Base-by-base conservation (phyloP, 352 stramenopile species). In the Pythium guiyangense region DNA sequence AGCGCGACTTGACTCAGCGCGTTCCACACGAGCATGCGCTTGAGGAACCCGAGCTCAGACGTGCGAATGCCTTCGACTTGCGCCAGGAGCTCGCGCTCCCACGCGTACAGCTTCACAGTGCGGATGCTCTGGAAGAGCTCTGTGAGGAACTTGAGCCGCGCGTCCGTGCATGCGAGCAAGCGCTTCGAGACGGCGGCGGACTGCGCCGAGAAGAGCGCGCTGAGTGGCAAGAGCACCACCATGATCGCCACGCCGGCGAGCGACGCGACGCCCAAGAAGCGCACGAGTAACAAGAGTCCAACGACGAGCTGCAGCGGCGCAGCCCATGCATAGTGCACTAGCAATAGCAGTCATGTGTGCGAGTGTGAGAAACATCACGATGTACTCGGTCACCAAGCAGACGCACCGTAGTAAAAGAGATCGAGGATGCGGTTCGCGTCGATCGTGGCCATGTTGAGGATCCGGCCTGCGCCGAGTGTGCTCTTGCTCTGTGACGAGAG, bases 381-480 rank as follows among this genome's bases (percentile, higher is more conserved):
- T 52, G 39, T 10, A 62, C 40, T 1, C 1, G n/a, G 10, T 22
- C n/a, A 14, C 39, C n/a, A 15, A 2, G 34, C 14, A 20, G 43
- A 65, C 67, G 49, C 18, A 73, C 62, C 52, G 29, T 55, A 53
- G 66, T 84, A 84, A 42, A 86, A 80, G 6, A 89, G 59, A 54
- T 98, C 86, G 46, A 97, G 88, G 43, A 99, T 74, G 14, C 86
- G 78, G 58, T 96, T 86, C 0, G 89, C 73, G 67, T 99, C 96
- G 59, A 96, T 93, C 22, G 87, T 96, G 60, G 97, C 94, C n/a
- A 98, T 74, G 59, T 97, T 98, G 1, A 96, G 75, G 50, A 98
- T 97, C 57, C 93, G 75, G 5, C 92, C 90, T 0, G 84, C 74
- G 25, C 75, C 74, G 9, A 85, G 39, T 1, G 57, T 49, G 57